phyloP scores from a whole-genome alignment of 176 grass and related monocot genomes.

The Bolboschoenus planiculmis region DNA sequence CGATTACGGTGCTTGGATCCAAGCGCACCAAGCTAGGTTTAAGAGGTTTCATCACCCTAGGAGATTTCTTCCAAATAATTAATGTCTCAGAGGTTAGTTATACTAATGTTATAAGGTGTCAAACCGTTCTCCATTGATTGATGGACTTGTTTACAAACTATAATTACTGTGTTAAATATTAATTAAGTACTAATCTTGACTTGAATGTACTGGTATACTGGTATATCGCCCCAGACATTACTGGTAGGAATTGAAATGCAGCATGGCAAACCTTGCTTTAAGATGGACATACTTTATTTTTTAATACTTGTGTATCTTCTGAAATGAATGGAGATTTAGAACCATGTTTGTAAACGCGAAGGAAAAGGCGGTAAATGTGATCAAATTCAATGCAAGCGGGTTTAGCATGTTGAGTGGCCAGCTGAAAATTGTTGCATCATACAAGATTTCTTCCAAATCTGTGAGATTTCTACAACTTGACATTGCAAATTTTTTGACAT shows the following conservation, averaged over 20 bases:
- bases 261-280: not conserved
- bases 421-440: constrained; percentile 80
- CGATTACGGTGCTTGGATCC: constrained; percentile 65
- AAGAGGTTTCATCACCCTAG: constrained; percentile 65
- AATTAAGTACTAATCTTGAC: not conserved
- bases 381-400: constrained; percentile 74
- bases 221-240: not conserved
- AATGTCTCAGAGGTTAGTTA: constrained; percentile 62
- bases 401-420: constrained; percentile 61
- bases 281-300: constrained; percentile 4
- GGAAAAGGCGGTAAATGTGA: constrained; percentile 76
- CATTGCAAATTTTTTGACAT: not conserved
- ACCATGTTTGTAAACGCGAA: constrained; percentile 71
- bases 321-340: constrained; percentile 90
- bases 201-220: not conserved
- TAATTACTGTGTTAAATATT: not conserved
- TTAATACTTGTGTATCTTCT: constrained; percentile 40
- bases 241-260: not conserved
- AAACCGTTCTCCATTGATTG: not conserved
- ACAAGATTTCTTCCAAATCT: constrained; percentile 44
- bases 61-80: constrained; percentile 83
- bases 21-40: constrained; percentile 73
- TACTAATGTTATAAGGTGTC: not conserved
- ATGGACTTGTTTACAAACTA: not conserved
- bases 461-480: constrained; percentile 26